Base-by-base conservation (phyloP, 768 basidiomycete species). In the Tremella fuciformis region DNA sequence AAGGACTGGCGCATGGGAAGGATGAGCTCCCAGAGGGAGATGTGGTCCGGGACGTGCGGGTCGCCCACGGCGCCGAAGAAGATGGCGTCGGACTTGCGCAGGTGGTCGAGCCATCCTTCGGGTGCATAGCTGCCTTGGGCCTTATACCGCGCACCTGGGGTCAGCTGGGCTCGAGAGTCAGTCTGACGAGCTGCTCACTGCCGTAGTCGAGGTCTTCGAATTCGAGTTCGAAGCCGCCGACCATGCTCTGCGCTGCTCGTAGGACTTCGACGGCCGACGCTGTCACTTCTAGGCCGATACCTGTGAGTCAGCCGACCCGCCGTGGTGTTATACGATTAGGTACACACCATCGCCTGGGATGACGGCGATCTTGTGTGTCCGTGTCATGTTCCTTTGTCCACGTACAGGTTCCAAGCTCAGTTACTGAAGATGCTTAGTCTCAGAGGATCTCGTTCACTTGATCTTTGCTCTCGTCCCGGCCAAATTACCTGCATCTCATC, bases 1-100 rank as follows among this genome's bases (percentile, higher is more conserved):
- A 82, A 80, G 18, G 80, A 80, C 48, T 82, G 81, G 50, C 83
- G 79, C 67, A 84, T 83, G 16, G 81, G 75, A 3, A 83, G 75
- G 25, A 81, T 69, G 18, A 82, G 79, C 19, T 80, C 81, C 83
- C 83, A 84, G 26, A 84, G 74, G 13, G 82, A 83, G 59, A 84
- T 80, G 59, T 84, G 83, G 74, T 84, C 83, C 19, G 83, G 82
- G 1, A 83, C 81, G 26, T 80, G 77, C 16, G 81, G 81, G 69
- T 80, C 80, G 1, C 81, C 82, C 50, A 82, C 82, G 54, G 72
- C 73, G 18, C 82, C 83, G 64, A 83, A 83, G 67, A 73, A 66
- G 58, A 75, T 75, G n/a, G 73, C 71, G 40, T 74, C 73, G 53
- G 63, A 62, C 46, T 60, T 25, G 56, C 62, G 58, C 24, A 76